phyloP scores from a whole-genome alignment of 2,329 filamentous ascomycete genomes.

The Fonsecaea monophora region DNA sequence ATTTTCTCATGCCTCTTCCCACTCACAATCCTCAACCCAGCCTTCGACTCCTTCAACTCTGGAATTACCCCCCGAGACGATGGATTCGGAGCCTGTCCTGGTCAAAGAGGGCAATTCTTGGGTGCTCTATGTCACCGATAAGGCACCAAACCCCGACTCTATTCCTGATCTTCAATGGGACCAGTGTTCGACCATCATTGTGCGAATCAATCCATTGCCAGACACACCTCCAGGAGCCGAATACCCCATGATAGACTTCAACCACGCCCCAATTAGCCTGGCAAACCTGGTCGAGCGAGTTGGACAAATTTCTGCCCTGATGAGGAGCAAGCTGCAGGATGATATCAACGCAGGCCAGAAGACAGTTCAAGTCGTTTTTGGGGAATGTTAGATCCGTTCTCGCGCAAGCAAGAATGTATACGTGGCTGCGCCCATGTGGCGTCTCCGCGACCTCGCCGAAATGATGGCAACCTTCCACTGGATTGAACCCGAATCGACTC shows the following conservation, averaged over 20 bases:
- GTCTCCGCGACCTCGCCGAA: constrained; percentile 21
- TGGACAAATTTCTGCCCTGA: not conserved
- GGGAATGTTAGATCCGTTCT: constrained; percentile 32
- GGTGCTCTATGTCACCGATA: constrained; percentile 22
- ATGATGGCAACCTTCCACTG: constrained; percentile 29
- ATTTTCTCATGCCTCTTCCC: not conserved
- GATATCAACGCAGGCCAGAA: constrained; percentile 18
- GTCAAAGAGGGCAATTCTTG: constrained; percentile 14
- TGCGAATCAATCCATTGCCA: constrained; percentile 17
- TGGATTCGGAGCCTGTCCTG: not conserved
- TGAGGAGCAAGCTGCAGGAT: constrained; percentile 13
- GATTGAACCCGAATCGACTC: constrained; percentile 27
- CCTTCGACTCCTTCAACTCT: not conserved
- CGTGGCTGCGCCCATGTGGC: constrained; percentile 26
- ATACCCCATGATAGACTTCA: constrained; percentile 20
- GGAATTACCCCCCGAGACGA: not conserved
- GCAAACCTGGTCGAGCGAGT: constrained; percentile 10
- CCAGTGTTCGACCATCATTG: constrained; percentile 14
- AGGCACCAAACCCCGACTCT: constrained; percentile 2
- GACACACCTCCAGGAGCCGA: constrained; percentile 4
- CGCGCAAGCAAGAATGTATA: constrained; percentile 5
- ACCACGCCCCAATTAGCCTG: constrained; percentile 19
- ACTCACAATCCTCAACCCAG: not conserved
- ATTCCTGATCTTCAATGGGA: constrained; percentile 25
- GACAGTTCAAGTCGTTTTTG: constrained; percentile 24